Evolutionary conservation across 345 rosid species (phyloP).

Genomic region (Lumnitzera racemosa): DNA sequence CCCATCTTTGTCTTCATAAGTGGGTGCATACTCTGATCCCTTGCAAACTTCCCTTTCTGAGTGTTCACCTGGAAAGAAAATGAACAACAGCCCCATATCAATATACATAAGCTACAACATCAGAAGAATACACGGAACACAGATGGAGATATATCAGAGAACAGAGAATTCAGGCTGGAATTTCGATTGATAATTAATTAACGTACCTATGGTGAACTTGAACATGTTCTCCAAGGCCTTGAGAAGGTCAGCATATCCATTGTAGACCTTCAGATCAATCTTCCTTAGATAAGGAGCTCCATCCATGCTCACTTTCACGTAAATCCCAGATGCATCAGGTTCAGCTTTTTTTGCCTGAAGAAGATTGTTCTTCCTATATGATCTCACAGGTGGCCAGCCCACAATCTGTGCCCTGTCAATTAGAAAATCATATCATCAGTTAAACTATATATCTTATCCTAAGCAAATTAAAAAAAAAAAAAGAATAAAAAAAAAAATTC

Average conservation of each 20-base stretch:
- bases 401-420: slow-evolving; percentile 51
- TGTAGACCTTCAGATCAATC: slow-evolving; percentile 56
- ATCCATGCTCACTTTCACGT: slow-evolving; percentile 79
- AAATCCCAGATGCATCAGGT: slow-evolving; percentile 39
- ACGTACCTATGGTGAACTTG: slow-evolving; percentile 47
- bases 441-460: neutral
- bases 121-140: neutral
- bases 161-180: no score
- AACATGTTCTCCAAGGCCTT: slow-evolving; percentile 68
- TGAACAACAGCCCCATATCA: neutral
- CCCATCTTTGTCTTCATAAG: slow-evolving; percentile 82
- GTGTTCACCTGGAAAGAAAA: slow-evolving; percentile 33
- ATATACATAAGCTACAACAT: neutral
- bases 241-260: slow-evolving; percentile 46
- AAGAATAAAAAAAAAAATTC: slow-evolving; percentile 8
- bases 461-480: slow-evolving; percentile 8
- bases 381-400: slow-evolving; percentile 79
- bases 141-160: no score
- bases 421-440: neutral
- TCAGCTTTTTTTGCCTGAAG: slow-evolving; percentile 37
- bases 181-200: no score
- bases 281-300: slow-evolving; percentile 84
- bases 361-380: slow-evolving; percentile 48
- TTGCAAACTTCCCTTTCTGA: slow-evolving; percentile 70
- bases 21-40: slow-evolving; percentile 67